These are phyloP conservation scores for Trichoderma atroviride DNA, from an alignment of 2,329 filamentous ascomycete species.

Conservation along the genomic window DNA sequence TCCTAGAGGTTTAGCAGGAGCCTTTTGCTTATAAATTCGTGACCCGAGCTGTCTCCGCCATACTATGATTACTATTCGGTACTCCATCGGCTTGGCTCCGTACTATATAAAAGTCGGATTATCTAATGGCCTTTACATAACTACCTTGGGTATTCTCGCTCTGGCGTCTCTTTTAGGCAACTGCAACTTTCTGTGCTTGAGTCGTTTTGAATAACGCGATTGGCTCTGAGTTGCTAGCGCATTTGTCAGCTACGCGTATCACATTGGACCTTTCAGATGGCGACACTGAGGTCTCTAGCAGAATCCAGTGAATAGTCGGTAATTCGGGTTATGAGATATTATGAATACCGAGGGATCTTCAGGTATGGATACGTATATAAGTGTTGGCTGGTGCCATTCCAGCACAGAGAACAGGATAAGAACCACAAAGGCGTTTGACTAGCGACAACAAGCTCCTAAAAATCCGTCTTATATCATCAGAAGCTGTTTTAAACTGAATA, in stretches of 20 bases:
- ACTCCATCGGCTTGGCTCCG: background rate
- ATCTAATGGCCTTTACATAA: background rate
- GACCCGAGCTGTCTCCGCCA: background rate
- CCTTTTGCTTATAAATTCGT: slow-evolving; percentile 1
- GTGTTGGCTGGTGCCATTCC: background rate
- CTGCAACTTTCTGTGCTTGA: background rate
- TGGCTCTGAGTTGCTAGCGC: background rate
- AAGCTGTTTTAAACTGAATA: background rate
- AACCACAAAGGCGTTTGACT: background rate
- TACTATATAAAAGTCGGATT: background rate
- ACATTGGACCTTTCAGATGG: background rate
- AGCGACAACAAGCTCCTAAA: background rate
- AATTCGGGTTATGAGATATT: background rate
- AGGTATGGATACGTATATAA: background rate
- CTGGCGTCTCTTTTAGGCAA: background rate
- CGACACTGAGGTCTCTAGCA: background rate
- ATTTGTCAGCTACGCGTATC: slow-evolving; percentile 12
- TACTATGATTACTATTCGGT: background rate
- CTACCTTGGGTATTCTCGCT: background rate
- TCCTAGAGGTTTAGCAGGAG: background rate
- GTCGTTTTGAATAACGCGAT: background rate
- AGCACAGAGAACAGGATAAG: background rate
- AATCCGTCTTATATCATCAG: background rate
- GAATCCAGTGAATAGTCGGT: background rate
- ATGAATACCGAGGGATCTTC: background rate